Base-by-base conservation (phyloP, 768 basidiomycete species). In the Suillus americanus region DNA sequence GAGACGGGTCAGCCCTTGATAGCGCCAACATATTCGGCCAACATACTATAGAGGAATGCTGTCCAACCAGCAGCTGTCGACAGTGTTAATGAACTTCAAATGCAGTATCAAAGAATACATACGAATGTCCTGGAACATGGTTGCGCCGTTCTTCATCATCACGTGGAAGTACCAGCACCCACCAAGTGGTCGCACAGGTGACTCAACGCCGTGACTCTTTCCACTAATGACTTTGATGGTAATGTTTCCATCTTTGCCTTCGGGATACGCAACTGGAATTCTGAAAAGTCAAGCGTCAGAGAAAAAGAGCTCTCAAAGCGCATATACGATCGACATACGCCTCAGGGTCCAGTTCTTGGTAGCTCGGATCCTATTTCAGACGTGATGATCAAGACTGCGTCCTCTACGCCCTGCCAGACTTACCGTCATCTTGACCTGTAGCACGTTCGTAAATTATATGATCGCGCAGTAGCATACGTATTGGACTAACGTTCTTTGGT, bases 81-180 rank as follows among this genome's bases (percentile, higher is more conserved):
- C 51, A 9, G 61, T 30, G 12, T 33, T 13, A 9, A 35, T 5
- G 12, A 28, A 40, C 10, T 59, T 20, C 40, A 25, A 28, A 9
- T 30, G 18, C 61, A 61, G 1, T 46, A 50, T 41, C 43, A 18
- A 41, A n/a, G 48, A 43, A 25, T 16, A 77, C 89, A 72, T 68
- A 88, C 92, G 95, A 46, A 98, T 81, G 12, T 89, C 86, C 73
- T 96, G 96, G 80, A 92, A 97, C 37, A 94, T 83, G 37, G 73
- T 72, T 48, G 77, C 80, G 2, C 85, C 87, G 65, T 83, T 83
- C 33, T 82, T 77, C 74, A 96, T 88, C 64, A 79, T 86, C 66
- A 90, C 78, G 72, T 96, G 93, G 79, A 96, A 89, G 77, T 87
- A 97, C 92, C 94, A 96, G 76, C 95, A 96, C 6, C 96, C 96